A percentile compares a stretch with the other conserved stretches of the same genome.
Evolutionary conservation across 495 filamentous ascomycete genomes (phyloP).

Genomic region (Annulohypoxylon bovei): DNA sequence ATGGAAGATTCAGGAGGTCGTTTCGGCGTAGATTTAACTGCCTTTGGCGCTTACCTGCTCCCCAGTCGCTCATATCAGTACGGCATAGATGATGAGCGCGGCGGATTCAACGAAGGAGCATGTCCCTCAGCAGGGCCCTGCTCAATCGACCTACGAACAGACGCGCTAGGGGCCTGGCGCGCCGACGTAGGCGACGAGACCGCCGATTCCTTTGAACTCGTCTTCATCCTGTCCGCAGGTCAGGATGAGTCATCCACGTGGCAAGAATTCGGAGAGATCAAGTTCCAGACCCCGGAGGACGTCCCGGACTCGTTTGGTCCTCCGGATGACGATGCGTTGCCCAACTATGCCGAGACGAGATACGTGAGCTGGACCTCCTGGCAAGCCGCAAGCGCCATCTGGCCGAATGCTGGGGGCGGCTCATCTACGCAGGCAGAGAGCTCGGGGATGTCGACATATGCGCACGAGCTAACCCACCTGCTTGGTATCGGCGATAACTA

Average conservation of each 20-base stretch:
- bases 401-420: conserved; percentile 55
- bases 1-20: conserved; percentile 56
- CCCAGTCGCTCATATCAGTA: conserved; percentile 49
- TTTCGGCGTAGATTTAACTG: conserved; percentile 56
- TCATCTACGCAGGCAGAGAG: conserved; percentile 56
- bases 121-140: conserved; percentile 48
- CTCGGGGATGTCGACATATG: conserved; percentile 54
- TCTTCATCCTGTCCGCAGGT: conserved; percentile 55
- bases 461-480: conserved; percentile 54
- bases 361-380: conserved; percentile 57
- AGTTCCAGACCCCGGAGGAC: conserved; percentile 49
- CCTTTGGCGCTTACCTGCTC: conserved; percentile 53
- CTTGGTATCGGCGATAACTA: conserved; percentile 57
- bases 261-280: conserved; percentile 59
- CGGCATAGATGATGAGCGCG: conserved; percentile 48
- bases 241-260: conserved; percentile 57
- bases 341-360: conserved; percentile 51
- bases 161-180: conserved; percentile 53
- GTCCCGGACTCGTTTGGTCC: conserved; percentile 53
- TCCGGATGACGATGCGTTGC: conserved; percentile 43
- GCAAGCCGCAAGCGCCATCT: conserved; percentile 50
- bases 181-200: conserved; percentile 51
- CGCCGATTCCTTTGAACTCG: conserved; percentile 49
- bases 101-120: conserved; percentile 48
- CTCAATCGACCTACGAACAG: conserved; percentile 50